Percentiles rank a stretch among this genome's conserved stretches.
Evolutionary conservation across 371 early-diverging fungal species (phyloP).

Genomic region (Mortierella sp.): DNA sequence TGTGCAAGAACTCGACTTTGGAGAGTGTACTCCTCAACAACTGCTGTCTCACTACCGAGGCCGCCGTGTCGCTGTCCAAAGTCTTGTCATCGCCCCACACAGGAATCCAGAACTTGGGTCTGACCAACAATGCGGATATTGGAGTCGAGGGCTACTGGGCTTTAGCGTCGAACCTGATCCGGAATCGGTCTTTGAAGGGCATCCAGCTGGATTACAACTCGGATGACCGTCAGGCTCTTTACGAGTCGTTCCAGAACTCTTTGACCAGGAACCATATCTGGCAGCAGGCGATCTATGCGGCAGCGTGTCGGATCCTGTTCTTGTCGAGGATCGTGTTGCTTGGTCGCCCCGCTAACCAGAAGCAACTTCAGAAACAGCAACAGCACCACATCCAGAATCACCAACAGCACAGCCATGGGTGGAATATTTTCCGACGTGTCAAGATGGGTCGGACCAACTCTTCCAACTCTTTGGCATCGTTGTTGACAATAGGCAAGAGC

Average conservation of each 20-base stretch:
- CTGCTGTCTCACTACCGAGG: conserved; percentile 50
- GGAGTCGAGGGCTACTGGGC: conserved; percentile 60
- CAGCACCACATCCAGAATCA: conserved; percentile 47
- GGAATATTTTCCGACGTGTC: conserved; percentile 49
- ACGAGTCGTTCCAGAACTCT: conserved; percentile 59
- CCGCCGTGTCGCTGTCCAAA: conserved; percentile 40
- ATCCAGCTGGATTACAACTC: conserved; percentile 61
- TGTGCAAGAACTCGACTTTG: conserved; percentile 51
- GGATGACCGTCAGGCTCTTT: conserved; percentile 56
- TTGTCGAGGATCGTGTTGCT: conserved; percentile 53
- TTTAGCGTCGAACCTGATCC: conserved; percentile 46
- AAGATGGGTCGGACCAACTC: conserved; percentile 44
- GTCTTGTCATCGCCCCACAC: conserved; percentile 32
- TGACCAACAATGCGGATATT: conserved; percentile 54
- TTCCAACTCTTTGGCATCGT: conserved; percentile 40
- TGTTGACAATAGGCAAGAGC: conserved; percentile 35
- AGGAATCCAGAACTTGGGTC: conserved; percentile 55
- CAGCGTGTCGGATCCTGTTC: conserved; percentile 56
- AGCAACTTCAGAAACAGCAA: conserved; percentile 34
- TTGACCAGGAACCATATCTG: conserved; percentile 59
- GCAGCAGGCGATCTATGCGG: conserved; percentile 58
- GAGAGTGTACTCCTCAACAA: conserved; percentile 56
- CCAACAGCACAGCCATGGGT: conserved; percentile 48
- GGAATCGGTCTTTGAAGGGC: conserved; percentile 56
- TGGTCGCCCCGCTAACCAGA: conserved; percentile 50